Percentiles rank a stretch among this genome's conserved stretches.
Evolutionary conservation across 805 yeast genomes (phyloP).

Genomic region (Saturnispora serradocipensis): DNA sequence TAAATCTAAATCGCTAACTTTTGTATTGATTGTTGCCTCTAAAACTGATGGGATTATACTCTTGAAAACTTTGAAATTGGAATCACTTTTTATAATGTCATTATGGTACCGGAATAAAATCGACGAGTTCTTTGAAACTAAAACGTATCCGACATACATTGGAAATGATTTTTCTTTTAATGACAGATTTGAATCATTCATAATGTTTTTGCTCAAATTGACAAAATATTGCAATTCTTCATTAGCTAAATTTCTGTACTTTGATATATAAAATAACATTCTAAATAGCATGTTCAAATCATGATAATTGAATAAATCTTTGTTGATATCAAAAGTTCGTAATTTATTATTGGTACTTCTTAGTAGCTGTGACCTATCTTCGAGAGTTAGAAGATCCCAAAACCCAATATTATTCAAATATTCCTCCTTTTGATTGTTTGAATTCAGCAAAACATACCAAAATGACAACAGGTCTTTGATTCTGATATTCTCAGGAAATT

Average conservation of each 20-base stretch:
- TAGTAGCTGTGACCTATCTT: neutral
- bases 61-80: constrained; percentile 9
- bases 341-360: neutral
- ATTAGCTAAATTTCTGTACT: constrained; percentile 1
- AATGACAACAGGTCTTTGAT: neutral
- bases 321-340: neutral
- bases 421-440: neutral
- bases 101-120: constrained; percentile 10
- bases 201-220: constrained; percentile 5
- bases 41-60: constrained; percentile 2
- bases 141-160: constrained; percentile 7
- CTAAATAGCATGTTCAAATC: constrained; percentile 5
- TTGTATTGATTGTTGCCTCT: constrained; percentile 6
- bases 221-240: constrained; percentile 6
- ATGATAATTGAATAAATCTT: neutral
- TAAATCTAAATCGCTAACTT: constrained; percentile 9
- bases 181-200: neutral
- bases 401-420: constrained; percentile 6
- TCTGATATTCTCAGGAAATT: constrained; percentile 2
- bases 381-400: constrained; percentile 6
- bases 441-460: constrained; percentile 4
- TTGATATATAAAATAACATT: constrained; percentile 6
- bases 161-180: constrained; percentile 4
- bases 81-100: constrained; percentile 3
- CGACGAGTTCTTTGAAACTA: constrained; percentile 10